phyloP scores from a whole-genome alignment of 176 grass and related monocot genomes.

The Raddia distichophylla region DNA sequence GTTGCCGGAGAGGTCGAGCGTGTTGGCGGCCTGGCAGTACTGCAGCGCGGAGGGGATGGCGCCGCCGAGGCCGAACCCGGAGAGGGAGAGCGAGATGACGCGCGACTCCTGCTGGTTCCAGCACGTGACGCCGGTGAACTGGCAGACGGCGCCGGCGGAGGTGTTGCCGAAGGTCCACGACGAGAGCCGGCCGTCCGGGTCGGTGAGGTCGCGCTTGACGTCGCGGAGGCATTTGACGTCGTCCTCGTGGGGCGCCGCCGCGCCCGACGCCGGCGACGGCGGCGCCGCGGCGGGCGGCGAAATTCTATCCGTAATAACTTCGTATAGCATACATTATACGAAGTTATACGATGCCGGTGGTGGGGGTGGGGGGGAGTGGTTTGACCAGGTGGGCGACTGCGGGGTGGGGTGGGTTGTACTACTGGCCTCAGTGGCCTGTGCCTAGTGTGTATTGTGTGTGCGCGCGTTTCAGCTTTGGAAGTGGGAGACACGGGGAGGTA shows the following conservation, averaged over 20 bases:
- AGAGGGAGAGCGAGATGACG: slow-evolving; percentile 57
- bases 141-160: slow-evolving; percentile 57
- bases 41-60: slow-evolving; percentile 58
- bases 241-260: slow-evolving; percentile 54
- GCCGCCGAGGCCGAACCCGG: slow-evolving; percentile 62
- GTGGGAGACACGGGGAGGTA: no score
- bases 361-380: slow-evolving; percentile 8
- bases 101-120: slow-evolving; percentile 85
- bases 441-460: slow-evolving; percentile 11
- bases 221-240: slow-evolving; percentile 65
- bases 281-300: slow-evolving; percentile 27
- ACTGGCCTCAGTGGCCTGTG: not conserved
- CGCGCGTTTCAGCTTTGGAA: not conserved
- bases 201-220: slow-evolving; percentile 35
- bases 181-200: slow-evolving; percentile 23
- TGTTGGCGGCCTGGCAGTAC: slow-evolving; percentile 63
- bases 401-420: slow-evolving; percentile 10
- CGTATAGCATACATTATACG: no score
- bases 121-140: slow-evolving; percentile 60
- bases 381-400: slow-evolving; percentile 47
- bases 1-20: slow-evolving; percentile 78
- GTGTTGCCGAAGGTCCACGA: slow-evolving; percentile 65
- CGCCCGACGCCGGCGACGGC: slow-evolving; percentile 10
- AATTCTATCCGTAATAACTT: no score
- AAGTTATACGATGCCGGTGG: no score